Evolutionary conservation across 495 filamentous ascomycete species (phyloP).

Genomic region (Penicillium cinerascens): DNA sequence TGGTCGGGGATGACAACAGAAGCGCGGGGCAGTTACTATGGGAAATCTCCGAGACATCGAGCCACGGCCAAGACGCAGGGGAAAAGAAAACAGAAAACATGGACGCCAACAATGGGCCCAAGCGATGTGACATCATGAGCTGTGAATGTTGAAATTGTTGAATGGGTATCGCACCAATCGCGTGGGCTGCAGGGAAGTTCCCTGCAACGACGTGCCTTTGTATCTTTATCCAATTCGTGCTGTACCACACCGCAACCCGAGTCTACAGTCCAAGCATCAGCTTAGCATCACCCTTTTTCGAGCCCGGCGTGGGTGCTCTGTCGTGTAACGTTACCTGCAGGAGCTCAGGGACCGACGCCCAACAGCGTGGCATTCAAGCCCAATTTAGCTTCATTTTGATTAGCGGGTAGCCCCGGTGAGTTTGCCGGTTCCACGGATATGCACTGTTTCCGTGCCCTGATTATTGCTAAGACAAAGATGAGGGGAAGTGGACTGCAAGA

Average conservation of each 20-base stretch:
- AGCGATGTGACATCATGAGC: constrained; percentile 12
- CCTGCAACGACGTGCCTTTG: constrained; percentile 4
- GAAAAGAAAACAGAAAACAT: not conserved
- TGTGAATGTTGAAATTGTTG: not conserved
- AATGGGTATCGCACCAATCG: constrained; percentile 14
- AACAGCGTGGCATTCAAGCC: not conserved
- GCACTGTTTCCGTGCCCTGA: not conserved
- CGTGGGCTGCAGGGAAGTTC: constrained; percentile 1
- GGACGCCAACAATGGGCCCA: not conserved
- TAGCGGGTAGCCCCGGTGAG: constrained; percentile 2
- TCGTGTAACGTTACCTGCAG: constrained; percentile 28
- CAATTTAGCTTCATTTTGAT: constrained; percentile 4
- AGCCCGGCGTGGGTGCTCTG: constrained; percentile 1
- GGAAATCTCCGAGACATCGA: constrained; percentile 4
- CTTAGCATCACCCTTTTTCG: constrained; percentile 1
- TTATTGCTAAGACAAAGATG: not conserved
- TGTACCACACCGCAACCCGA: not conserved
- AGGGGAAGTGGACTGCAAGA: constrained; percentile 1
- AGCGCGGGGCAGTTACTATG: not conserved
- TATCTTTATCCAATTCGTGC: not conserved
- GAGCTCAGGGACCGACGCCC: constrained; percentile 4
- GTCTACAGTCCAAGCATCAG: not conserved
- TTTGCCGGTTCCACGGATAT: not conserved
- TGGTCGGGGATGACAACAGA: not conserved
- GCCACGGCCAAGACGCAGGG: not conserved